A percentile compares a stretch with the other conserved stretches of the same genome.
phyloP scores from a whole-genome alignment of 441 rosid genomes.

The Isatis lusitanica region DNA sequence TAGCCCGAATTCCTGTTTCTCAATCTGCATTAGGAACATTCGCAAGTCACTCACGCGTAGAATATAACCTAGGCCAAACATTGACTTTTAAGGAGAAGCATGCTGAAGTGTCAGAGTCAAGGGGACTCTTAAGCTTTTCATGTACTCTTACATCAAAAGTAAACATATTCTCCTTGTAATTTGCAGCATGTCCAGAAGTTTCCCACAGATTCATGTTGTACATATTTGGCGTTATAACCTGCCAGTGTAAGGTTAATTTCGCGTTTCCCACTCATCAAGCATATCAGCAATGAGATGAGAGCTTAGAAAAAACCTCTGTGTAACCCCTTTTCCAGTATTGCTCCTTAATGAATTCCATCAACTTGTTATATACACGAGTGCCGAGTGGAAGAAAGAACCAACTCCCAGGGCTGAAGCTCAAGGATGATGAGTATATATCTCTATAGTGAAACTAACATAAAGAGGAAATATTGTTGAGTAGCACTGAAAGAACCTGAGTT shows the following conservation, averaged over 20 bases:
- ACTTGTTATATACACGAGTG: slow-evolving; percentile 83
- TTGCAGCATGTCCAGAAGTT: slow-evolving; percentile 97
- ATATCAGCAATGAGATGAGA: slow-evolving; percentile 13
- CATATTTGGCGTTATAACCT: slow-evolving; percentile 94
- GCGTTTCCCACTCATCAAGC: slow-evolving; percentile 18
- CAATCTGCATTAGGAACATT: slow-evolving; percentile 55
- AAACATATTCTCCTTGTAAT: slow-evolving; percentile 98
- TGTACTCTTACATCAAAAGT: slow-evolving; percentile 68
- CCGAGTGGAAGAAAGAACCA: slow-evolving; percentile 98
- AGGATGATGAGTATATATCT: slow-evolving; percentile 20
- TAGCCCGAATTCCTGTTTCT: slow-evolving; percentile 92
- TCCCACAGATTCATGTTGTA: slow-evolving; percentile 98
- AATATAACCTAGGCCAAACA: slow-evolving; percentile 14
- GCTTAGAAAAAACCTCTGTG: slow-evolving; percentile 61
- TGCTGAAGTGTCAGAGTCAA: slow-evolving; percentile 12
- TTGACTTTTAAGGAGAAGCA: not conserved
- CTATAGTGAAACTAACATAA: slow-evolving; percentile 3
- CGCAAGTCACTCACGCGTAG: slow-evolving; percentile 7
- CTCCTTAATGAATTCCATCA: slow-evolving; percentile 70
- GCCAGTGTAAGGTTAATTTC: slow-evolving; percentile 36
- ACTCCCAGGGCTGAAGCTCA: slow-evolving; percentile 89
- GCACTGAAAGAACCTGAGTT: slow-evolving; percentile 53
- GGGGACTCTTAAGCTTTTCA: slow-evolving; percentile 10
- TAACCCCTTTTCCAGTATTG: slow-evolving; percentile 90
- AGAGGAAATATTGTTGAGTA: slow-evolving; percentile 2